Base-by-base conservation (phyloP, 208 protist species). In the Acanthamoeba triangularis region DNA sequence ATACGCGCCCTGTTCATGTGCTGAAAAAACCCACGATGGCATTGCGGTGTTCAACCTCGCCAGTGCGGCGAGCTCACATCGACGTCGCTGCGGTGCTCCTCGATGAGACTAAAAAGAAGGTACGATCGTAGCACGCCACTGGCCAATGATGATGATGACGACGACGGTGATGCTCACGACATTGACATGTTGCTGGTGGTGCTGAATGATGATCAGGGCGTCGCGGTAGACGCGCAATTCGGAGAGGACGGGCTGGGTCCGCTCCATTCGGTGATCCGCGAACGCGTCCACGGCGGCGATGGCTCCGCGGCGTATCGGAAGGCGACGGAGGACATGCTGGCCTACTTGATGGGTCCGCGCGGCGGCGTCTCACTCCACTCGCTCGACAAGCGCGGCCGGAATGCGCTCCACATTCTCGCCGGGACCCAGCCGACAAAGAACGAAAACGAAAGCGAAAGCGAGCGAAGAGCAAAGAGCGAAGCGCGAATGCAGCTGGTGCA, bases 81-180 rank as follows among this genome's bases (percentile, higher is more conserved):
- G 78, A 87, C 0, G 78, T 87, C 28, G 78, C 44, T 14, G 37
- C 78, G 5, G 78, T 87, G 25, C 49, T 87, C 18, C 13, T 87
- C n/a, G 78, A 87, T 18, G 78, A 87, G 25, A 59, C 35, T 3
- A 87, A 87, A 28, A 87, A 87, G 78, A 87, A 87, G 78, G 54
- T 59, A n/a, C n/a, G n/a, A n/a, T n/a, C n/a, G n/a, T n/a, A n/a
- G n/a, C n/a, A n/a, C n/a, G n/a, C n/a, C n/a, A n/a, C n/a, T n/a
- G n/a, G n/a, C n/a, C n/a, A 14, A 59, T 16, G 20, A 59, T 59
- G 54, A 59, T 10, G 7, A 47, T 47, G 44, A 47, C 44, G 5
- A n/a, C n/a, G n/a, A n/a, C n/a, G n/a, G n/a, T n/a, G n/a, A n/a
- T n/a, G n/a, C 41, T 44, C 1, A 47, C 44, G 0, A 59, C 18